phyloP scores from a whole-genome alignment of 345 rosid species.

The Gossypium herbaceum region DNA sequence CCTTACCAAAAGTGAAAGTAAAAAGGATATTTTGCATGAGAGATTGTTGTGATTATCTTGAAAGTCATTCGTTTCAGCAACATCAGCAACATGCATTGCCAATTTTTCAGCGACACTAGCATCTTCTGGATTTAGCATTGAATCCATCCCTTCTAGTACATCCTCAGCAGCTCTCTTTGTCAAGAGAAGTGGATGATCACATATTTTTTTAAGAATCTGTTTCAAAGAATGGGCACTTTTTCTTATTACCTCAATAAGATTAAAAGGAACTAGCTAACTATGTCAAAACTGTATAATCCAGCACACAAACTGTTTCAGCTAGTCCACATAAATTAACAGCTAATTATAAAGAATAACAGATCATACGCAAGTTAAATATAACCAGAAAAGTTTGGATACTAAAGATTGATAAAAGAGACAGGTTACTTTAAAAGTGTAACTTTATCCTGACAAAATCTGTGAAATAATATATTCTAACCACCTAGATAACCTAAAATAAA shows the following conservation, averaged over 20 bases:
- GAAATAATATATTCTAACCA: not conserved
- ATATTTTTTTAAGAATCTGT: constrained; percentile 95
- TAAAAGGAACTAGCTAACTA: not conserved
- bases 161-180: constrained; percentile 85
- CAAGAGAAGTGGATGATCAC: constrained; percentile 74
- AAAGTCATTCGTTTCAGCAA: constrained; percentile 64
- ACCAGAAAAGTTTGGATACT: not conserved
- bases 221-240: constrained; percentile 19
- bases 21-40: constrained; percentile 93
- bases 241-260: not conserved
- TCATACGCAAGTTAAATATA: not conserved
- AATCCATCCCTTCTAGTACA: constrained; percentile 90
- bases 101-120: constrained; percentile 76
- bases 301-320: constrained; percentile 3
- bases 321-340: not conserved
- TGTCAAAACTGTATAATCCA: not conserved
- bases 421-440: not conserved
- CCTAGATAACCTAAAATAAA: not conserved
- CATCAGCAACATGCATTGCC: constrained; percentile 88
- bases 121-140: constrained; percentile 66
- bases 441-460: not conserved
- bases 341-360: not conserved
- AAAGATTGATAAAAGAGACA: not conserved
- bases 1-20: constrained; percentile 77
- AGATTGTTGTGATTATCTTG: constrained; percentile 68